A percentile compares a stretch with the other conserved stretches of the same genome.
These are phyloP conservation scores for Clavispora asparagi DNA, from an alignment of 805 yeast species.

Conservation along the genomic window DNA sequence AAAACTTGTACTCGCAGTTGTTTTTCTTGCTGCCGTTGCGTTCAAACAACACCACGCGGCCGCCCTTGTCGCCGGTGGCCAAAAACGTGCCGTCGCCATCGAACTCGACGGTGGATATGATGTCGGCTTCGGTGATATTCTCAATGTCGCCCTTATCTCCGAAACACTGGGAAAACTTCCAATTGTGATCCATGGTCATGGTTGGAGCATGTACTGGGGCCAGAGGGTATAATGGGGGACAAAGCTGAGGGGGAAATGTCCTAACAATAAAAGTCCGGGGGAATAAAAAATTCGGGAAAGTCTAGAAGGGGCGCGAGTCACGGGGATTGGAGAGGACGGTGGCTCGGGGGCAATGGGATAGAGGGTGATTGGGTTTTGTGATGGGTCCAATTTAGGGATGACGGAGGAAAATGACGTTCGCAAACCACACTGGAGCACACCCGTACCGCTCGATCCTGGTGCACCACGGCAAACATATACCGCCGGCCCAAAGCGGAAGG, in stretches of 20 bases:
- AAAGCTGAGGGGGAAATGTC: background rate
- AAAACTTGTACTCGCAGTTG: slow-evolving; percentile 85
- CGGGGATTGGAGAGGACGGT: background rate
- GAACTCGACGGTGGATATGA: slow-evolving; percentile 94
- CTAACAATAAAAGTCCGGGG: background rate
- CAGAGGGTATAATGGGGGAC: background rate
- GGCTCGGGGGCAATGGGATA: background rate
- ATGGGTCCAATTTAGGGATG: slow-evolving; percentile 5
- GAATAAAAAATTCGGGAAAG: background rate
- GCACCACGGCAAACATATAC: background rate
- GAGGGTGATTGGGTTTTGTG: background rate
- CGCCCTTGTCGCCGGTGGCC: slow-evolving; percentile 99
- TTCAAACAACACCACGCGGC: slow-evolving; percentile 93
- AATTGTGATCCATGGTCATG: slow-evolving; percentile 33
- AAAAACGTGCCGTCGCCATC: slow-evolving; percentile 91
- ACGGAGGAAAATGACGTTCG: slow-evolving; percentile 7
- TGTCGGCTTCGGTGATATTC: slow-evolving; percentile 92
- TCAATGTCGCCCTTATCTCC: slow-evolving; percentile 98
- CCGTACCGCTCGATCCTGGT: background rate
- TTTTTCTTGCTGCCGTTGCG: slow-evolving; percentile 64
- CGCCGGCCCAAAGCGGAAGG: background rate
- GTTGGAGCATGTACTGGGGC: background rate
- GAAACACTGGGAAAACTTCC: slow-evolving; percentile 96
- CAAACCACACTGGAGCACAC: slow-evolving; percentile 1
- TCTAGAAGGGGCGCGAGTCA: background rate